These are phyloP conservation scores for Leucocoprinus birnbaumii DNA, from an alignment of 768 basidiomycete species.

Conservation along the genomic window DNA sequence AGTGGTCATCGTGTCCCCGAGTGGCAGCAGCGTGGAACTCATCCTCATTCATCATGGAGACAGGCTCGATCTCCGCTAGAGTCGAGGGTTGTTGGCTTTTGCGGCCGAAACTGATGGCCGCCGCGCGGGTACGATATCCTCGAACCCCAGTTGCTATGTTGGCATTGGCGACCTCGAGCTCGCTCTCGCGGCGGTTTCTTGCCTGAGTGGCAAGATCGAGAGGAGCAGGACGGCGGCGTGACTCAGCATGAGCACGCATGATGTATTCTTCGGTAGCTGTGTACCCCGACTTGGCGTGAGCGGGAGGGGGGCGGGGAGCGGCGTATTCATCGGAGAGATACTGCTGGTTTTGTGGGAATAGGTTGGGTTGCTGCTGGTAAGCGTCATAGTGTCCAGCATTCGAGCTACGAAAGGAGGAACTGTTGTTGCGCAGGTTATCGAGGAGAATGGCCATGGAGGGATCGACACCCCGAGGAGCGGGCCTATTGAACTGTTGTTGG, in stretches of 20 bases:
- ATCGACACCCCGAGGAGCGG: conserved; percentile 21
- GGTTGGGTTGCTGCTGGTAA: not conserved
- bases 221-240: conserved; percentile 31
- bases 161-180: conserved; percentile 17
- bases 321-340: conserved; percentile 26
- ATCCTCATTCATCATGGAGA: conserved; percentile 20
- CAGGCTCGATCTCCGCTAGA: conserved; percentile 14
- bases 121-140: conserved; percentile 37
- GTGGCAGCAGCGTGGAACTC: conserved; percentile 31
- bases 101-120: not conserved
- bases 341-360: conserved; percentile 8
- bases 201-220: conserved; percentile 27
- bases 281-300: conserved; percentile 45
- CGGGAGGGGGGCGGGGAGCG: conserved; percentile 19
- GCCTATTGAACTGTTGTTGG: not conserved
- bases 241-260: conserved; percentile 51
- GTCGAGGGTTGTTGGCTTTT: conserved; percentile 12
- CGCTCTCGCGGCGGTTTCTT: conserved; percentile 19
- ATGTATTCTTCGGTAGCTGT: conserved; percentile 70
- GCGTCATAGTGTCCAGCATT: conserved; percentile 4
- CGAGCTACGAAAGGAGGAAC: conserved; percentile 15
- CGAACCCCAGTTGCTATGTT: conserved; percentile 39
- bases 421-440: conserved; percentile 27
- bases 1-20: conserved; percentile 13
- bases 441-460: conserved; percentile 37